Base-by-base conservation (phyloP, 352 stramenopile species). In the Phytophthora ohioensis region DNA sequence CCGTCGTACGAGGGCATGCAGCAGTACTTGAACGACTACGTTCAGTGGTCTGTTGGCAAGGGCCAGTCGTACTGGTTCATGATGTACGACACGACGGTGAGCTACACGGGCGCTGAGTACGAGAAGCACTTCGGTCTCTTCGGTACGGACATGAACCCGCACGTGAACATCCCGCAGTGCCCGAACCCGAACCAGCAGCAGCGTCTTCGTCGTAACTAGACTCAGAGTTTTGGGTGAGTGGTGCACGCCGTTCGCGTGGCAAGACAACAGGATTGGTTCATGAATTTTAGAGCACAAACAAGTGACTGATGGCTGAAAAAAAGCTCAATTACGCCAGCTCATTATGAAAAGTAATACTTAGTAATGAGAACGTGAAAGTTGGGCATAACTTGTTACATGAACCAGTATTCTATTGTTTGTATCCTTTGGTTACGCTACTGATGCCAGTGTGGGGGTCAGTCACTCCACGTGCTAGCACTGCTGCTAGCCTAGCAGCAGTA, bases 41-140 rank as follows among this genome's bases (percentile, higher is more conserved):
- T 63, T 8, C 31, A 42, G 67, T 69, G 67, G 67, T 65, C 31
- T 2, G n/a, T 1, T 1, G 60, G 63, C 45, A 67, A 65, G 32
- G 49, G 57, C 15, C 60, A 70, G 45, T 71, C 75, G 41, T 88
- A 80, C 76, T 88, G 69, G 65, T 88, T 85, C 73, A 86, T 88
- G 80, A 81, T 85, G 79, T 90, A 85, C 75, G 79, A 90, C 66
- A 80, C 73, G 48, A 85, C 60, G 11, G 48, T 71, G 49, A 79
- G 75, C 55, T 84, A 90, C 75, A 71, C 66, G 4, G 73, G 77
- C 11, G 54, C 48, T 0, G 63, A 86, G 34, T 85, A 79, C 69
- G 83, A 90, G 64, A 88, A 75, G 61, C 75, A 80, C 67, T 90
- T 90, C 57, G 83, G 83, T 47, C 71, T 91, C 32, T 81, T 73